These are phyloP conservation scores for Vachellia collinsii DNA, from an alignment of 306 rosid species.

Conservation along the genomic window DNA sequence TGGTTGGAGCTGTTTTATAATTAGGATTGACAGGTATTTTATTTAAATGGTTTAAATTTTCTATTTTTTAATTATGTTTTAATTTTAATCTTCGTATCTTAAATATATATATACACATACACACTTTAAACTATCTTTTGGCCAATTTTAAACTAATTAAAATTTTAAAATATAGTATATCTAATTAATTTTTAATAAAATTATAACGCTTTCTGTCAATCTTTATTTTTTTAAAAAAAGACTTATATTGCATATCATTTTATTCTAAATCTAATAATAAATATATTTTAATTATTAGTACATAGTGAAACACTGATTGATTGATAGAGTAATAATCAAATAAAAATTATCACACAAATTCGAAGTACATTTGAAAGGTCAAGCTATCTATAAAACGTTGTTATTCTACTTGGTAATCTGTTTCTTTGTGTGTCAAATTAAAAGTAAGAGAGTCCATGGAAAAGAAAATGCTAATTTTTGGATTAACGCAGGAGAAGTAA, in stretches of 20 bases:
- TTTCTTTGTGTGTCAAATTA: neutral
- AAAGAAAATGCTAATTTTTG: constrained; percentile 55
- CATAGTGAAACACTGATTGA: neutral
- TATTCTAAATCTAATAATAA: neutral
- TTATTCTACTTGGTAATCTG: neutral
- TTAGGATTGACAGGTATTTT: no score
- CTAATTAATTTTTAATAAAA: no score
- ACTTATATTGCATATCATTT: neutral
- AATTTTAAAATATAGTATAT: no score
- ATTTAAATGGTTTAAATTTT: neutral
- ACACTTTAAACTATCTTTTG: no score
- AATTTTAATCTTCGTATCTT: neutral
- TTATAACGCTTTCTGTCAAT: no score
- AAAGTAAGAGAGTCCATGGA: constrained; percentile 2
- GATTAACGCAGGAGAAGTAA: constrained; percentile 41
- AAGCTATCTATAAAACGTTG: neutral
- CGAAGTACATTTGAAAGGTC: neutral
- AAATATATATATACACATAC: neutral
- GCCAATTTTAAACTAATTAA: no score
- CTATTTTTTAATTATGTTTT: neutral
- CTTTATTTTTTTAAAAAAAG: neutral
- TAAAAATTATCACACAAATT: neutral
- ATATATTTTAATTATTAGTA: neutral
- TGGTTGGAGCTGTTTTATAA: no score
- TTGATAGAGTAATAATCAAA: neutral